Evolutionary conservation across 202 grass and related monocot genomes (phyloP).

Genomic region (Saccharum hybrid): DNA sequence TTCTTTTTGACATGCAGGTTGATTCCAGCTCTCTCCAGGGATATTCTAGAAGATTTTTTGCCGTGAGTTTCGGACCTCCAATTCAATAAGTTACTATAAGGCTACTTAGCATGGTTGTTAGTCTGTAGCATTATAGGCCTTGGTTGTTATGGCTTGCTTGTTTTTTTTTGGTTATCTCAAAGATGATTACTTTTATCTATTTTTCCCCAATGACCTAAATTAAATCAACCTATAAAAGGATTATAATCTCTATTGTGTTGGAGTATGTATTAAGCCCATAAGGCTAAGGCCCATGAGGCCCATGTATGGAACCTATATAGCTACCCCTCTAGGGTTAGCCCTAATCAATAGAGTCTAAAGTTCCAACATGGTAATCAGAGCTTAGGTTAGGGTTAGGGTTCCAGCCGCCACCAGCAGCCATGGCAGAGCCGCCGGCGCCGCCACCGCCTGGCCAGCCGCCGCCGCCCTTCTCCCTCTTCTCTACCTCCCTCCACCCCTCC

Average conservation of each 20-base stretch:
- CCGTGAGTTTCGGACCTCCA: slow-evolving; percentile 60
- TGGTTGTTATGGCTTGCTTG: slow-evolving; percentile 25
- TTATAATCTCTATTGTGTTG: background rate
- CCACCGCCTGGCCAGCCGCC: no score
- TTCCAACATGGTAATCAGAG: no score
- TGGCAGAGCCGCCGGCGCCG: no score
- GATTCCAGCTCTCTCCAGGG: slow-evolving; percentile 81
- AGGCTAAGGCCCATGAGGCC: no score
- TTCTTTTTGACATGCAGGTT: slow-evolving; percentile 69
- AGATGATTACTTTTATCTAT: background rate
- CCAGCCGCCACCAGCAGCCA: no score
- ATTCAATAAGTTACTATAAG: slow-evolving; percentile 31
- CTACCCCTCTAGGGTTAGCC: no score
- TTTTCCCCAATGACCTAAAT: background rate
- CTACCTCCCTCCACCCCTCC: no score
- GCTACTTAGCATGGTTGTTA: slow-evolving; percentile 23
- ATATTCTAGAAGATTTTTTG: slow-evolving; percentile 84
- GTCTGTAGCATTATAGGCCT: slow-evolving; percentile 11
- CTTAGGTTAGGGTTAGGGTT: no score
- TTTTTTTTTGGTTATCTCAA: slow-evolving; percentile 31
- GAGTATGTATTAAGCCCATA: no score
- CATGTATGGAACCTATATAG: no score
- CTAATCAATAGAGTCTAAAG: no score
- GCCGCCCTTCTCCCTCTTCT: no score
- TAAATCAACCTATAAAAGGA: background rate